Base-by-base conservation (phyloP, 805 yeast species). In the Kurtzmaniella fragi region DNA sequence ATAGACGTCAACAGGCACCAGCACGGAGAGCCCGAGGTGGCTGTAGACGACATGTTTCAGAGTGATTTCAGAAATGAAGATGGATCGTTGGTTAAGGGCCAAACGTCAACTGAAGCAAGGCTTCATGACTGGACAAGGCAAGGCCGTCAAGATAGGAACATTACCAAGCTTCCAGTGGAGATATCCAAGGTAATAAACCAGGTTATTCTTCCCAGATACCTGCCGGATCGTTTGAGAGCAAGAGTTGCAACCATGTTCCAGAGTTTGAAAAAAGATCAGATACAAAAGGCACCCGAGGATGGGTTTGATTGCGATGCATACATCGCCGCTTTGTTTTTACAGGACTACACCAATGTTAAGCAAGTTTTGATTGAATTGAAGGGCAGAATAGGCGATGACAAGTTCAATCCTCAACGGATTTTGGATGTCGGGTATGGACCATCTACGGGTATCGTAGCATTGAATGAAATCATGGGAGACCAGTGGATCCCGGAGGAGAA, bases 341-440 rank as follows among this genome's bases (percentile, higher is more conserved):
- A 86, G 50, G 84, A 86, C 52, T 91, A 87, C 54, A 84, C 88
- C 1, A 74, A 87, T 11, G 57, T 79, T 2, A 69, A 69, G 38
- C 85, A 81, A 45, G 85, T 81, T 0, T 61, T 93, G 29, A 54
- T 57, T 20, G 98, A 91, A 48, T 61, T 89, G 28, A 69, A 76
- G 47, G 56, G 61, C 32, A 67, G 90, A 31, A 57, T 71, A 15
- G 83, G 80, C 0, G 61, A 54, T 5, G 64, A 63, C 0, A 52
- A 54, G 35, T 85, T 88, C 64, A 58, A 58, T 16, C 97, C 97
- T 0, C 53, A 71, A 23, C 66, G 76, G 4, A 76, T 93, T 0
- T 66, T 93, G 36, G 95, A 87, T 52, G 76, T 87, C 11, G 91
- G 96, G 0, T 80, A 73, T 54, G 98, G 99, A 0, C 98, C 99